phyloP scores from a whole-genome alignment of 2,329 filamentous ascomycete genomes.

The Metarhizium anisopliae region DNA sequence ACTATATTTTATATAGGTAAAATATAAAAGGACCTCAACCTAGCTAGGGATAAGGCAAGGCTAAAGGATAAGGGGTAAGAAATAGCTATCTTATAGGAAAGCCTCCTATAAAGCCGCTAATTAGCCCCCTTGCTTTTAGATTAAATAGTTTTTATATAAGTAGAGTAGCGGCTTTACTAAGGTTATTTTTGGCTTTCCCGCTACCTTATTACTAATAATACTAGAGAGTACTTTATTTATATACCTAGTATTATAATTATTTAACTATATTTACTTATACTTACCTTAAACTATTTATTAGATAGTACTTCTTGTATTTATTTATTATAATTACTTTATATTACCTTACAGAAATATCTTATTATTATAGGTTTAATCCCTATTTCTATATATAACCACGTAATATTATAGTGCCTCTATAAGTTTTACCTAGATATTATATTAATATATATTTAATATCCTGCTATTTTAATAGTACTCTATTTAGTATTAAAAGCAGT shows the following conservation, averaged over 20 bases:
- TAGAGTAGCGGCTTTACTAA: background rate
- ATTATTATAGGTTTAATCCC: background rate
- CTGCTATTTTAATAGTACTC: background rate
- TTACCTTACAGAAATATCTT: background rate
- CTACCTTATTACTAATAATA: background rate
- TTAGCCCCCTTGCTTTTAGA: background rate
- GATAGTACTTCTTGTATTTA: background rate
- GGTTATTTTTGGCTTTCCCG: background rate
- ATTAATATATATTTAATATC: background rate
- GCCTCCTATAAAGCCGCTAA: background rate
- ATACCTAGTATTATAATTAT: background rate
- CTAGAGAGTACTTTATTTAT: background rate
- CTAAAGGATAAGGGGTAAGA: no score
- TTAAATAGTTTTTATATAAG: background rate
- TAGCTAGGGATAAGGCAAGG: background rate
- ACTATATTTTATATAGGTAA: background rate
- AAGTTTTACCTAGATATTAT: background rate
- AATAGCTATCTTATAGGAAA: background rate
- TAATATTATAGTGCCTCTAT: background rate
- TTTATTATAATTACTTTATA: background rate
- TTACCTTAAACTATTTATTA: background rate
- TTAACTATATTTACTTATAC: background rate
- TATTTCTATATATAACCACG: no score
- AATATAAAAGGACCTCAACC: background rate
- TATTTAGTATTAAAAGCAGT: background rate